These are phyloP conservation scores for Hanseniaspora gamundiae DNA, from an alignment of 1,139 yeast species.

Conservation along the genomic window DNA sequence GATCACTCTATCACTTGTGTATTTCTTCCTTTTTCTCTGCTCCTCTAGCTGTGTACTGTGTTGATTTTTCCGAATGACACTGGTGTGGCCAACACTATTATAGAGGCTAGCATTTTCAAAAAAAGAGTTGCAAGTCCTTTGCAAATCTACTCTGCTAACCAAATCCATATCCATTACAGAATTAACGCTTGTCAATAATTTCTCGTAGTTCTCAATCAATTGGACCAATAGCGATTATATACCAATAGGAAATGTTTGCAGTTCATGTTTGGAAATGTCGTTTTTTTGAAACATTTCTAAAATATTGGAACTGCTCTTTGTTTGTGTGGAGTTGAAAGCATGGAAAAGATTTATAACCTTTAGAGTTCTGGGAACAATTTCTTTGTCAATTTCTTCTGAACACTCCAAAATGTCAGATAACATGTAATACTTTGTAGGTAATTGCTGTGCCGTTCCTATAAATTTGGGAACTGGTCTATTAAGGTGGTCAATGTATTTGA, in stretches of 20 bases:
- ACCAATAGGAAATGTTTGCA: conserved; percentile 69
- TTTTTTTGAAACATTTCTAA: conserved; percentile 48
- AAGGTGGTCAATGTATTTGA: conserved; percentile 23
- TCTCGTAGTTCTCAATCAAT: conserved; percentile 45
- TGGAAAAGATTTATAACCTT: conserved; percentile 50
- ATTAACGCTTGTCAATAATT: conserved; percentile 41
- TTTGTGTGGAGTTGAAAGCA: conserved; percentile 37
- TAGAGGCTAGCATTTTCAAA: not conserved
- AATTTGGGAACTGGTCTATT: conserved; percentile 19
- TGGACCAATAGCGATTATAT: conserved; percentile 54
- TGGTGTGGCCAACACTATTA: too few relatives aligned
- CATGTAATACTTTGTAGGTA: conserved; percentile 32
- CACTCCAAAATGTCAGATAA: conserved; percentile 62
- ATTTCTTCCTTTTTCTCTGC: too few relatives aligned
- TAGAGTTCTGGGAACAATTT: conserved; percentile 54
- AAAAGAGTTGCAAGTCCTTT: conserved; percentile 14
- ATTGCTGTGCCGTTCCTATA: too few relatives aligned
- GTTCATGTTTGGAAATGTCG: conserved; percentile 36
- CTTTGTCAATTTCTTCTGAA: conserved; percentile 44
- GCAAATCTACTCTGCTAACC: conserved; percentile 57
- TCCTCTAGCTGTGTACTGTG: too few relatives aligned
- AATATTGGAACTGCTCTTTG: conserved; percentile 40
- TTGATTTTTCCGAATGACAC: not conserved
- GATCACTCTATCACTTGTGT: not conserved
- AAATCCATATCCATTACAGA: conserved; percentile 39